Base-by-base conservation (phyloP, 2,329 filamentous ascomycete genomes). In the Pseudocercospora pini-densiflorae region DNA sequence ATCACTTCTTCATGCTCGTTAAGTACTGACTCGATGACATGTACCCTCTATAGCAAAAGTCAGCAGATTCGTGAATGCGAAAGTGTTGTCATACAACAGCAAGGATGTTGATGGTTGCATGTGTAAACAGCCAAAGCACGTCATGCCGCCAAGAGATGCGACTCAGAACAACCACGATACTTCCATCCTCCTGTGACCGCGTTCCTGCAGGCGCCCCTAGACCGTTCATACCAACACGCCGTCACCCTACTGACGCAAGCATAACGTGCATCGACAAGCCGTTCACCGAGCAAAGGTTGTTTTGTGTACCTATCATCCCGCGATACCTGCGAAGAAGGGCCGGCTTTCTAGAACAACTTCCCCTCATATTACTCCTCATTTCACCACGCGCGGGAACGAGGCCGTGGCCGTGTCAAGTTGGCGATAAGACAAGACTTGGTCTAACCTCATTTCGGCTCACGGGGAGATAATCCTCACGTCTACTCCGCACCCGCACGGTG, bases 101-200 rank as follows among this genome's bases (percentile, higher is more conserved):
- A 6, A 31, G 29, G 29, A 31, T 31, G 4, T 9, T 31, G 29
- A 31, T 31, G 29, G 29, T 31, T 31, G 29, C 29, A 31, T 31
- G 29, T 31, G 29, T 31, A 31, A 8, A 31, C 29, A 31, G 29
- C 29, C 24, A 8, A 31, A 31, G 27, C 53, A 36, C 53, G 53
- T 57, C 53, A 57, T 58, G 27, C 19, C 24, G 51, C 54, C 54
- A 58, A 40, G 29, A 21, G 3, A 9, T 29, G 29, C 54, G n/a
- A 36, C 54, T 33, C 53, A 57, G 33, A 57, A 57, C 53, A 40
- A 58, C 54, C 54, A 58, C 54, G 54, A 40, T 40, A 12, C 33
- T 31, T 31, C 27, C 31, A 21, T 19, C n/a, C 54, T 21, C 23
- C 51, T 24, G 23, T 23, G 47, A 12, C 3, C 51, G 24, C 7